A percentile compares a stretch with the other conserved stretches of the same genome.
These are phyloP conservation scores for Hansenula lynferdii DNA, from an alignment of 1,139 yeast species.

Conservation along the genomic window DNA sequence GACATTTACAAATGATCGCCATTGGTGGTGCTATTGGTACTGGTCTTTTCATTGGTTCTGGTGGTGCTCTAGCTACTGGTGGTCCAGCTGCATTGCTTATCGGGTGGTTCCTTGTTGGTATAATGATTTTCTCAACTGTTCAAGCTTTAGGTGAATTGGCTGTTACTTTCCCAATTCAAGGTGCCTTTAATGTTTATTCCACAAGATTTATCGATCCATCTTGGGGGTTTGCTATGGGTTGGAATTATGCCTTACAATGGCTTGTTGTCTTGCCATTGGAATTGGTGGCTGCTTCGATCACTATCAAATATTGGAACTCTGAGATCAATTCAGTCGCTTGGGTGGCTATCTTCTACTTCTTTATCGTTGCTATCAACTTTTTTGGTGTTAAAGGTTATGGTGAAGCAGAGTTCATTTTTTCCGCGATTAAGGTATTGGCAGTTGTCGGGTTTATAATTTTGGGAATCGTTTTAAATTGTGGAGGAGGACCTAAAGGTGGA, in stretches of 20 bases:
- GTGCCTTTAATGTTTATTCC: constrained; percentile 59
- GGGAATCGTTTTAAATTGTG: constrained; percentile 62
- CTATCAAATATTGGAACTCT: constrained; percentile 57
- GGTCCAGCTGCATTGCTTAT: constrained; percentile 63
- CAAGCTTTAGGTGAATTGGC: constrained; percentile 64
- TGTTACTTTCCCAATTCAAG: constrained; percentile 60
- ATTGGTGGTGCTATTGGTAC: constrained; percentile 82
- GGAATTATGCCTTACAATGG: constrained; percentile 67
- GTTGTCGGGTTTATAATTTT: constrained; percentile 60
- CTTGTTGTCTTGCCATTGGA: constrained; percentile 60
- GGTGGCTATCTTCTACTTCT: constrained; percentile 54
- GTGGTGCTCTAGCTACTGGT: constrained; percentile 52
- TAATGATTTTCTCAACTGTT: constrained; percentile 56
- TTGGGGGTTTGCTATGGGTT: constrained; percentile 67
- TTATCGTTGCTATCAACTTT: constrained; percentile 48
- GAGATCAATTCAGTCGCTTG: constrained; percentile 52
- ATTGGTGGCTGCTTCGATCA: constrained; percentile 61
- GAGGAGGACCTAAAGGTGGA: constrained; percentile 62
- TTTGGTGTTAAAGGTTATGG: constrained; percentile 55
- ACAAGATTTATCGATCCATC: constrained; percentile 59
- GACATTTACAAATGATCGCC: constrained; percentile 69
- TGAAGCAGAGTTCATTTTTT: constrained; percentile 50
- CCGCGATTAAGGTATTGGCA: constrained; percentile 53
- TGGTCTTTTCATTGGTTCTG: constrained; percentile 53
- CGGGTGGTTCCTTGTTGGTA: constrained; percentile 43